These are phyloP conservation scores for Boeremia exigua DNA, from an alignment of 2,329 filamentous ascomycete species.

Conservation along the genomic window DNA sequence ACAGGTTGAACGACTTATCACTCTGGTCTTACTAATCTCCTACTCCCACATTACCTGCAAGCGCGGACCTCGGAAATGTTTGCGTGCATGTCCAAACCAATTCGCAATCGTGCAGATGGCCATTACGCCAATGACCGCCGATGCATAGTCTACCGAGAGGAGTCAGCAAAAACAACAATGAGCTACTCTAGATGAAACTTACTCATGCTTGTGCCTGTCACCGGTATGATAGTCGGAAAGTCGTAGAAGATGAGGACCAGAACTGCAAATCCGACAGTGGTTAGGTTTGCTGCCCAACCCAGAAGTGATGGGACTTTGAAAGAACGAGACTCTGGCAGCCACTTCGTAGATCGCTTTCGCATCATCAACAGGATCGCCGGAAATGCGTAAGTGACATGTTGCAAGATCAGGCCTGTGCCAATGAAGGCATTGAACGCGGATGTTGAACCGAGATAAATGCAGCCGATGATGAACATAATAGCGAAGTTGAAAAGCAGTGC, in stretches of 20 bases:
- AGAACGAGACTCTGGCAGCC: conserved; percentile 21
- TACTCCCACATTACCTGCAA: conserved; percentile 7
- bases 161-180: neutral
- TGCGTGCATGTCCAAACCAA: conserved; percentile 23
- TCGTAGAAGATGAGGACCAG: conserved; percentile 39
- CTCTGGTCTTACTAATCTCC: too few species aligned
- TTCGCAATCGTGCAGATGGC: conserved; percentile 17
- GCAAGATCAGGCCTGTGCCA: conserved; percentile 23
- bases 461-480: conserved; percentile 27
- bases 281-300: conserved; percentile 37
- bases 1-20: neutral
- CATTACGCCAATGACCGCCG: conserved; percentile 23
- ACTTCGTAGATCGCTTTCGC: conserved; percentile 28
- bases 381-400: conserved; percentile 39
- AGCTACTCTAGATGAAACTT: neutral
- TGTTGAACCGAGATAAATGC: conserved; percentile 26
- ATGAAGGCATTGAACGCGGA: conserved; percentile 29
- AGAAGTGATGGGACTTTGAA: conserved; percentile 27
- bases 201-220: conserved; percentile 41
- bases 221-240: conserved; percentile 37
- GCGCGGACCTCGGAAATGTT: conserved; percentile 22
- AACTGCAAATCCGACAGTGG: conserved; percentile 30
- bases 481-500: conserved; percentile 24
- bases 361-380: conserved; percentile 37
- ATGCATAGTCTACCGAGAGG: conserved; percentile 18